These are phyloP conservation scores for Alnus glutinosa DNA, from an alignment of 306 rosid species.

Conservation along the genomic window DNA sequence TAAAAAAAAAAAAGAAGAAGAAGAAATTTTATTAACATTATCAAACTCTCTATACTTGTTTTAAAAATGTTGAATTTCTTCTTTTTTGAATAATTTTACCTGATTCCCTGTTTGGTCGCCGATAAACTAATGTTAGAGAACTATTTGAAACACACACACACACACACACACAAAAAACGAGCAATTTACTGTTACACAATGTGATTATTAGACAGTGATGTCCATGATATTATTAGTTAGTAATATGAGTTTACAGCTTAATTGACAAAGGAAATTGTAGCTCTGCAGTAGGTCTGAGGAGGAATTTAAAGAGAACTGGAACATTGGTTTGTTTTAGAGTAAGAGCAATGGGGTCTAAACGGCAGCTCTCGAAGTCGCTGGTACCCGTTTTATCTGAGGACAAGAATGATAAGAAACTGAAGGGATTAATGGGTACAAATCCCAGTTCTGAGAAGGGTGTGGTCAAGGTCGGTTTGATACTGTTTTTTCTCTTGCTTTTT, in stretches of 20 bases:
- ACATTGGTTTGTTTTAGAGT: conserved; percentile 37
- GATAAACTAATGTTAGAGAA: background rate
- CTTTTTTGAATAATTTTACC: background rate
- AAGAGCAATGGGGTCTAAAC: conserved; percentile 48
- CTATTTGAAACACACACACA: background rate
- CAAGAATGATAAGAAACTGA: conserved; percentile 38
- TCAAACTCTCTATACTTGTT: background rate
- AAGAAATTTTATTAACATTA: background rate
- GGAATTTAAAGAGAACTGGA: conserved; percentile 40
- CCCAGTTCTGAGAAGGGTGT: conserved; percentile 33
- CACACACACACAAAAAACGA: background rate
- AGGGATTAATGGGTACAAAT: conserved; percentile 37
- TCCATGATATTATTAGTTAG: background rate
- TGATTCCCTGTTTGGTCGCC: conserved; percentile 7
- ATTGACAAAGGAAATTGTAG: conserved; percentile 36
- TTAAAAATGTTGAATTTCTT: background rate
- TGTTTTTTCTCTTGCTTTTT: conserved; percentile 5
- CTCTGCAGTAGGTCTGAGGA: conserved; percentile 52
- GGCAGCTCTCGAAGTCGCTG: conserved; percentile 45
- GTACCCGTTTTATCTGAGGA: conserved; percentile 30
- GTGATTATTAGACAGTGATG: background rate
- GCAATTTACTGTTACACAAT: background rate
- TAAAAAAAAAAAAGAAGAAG: too few species aligned
- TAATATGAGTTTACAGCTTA: background rate
- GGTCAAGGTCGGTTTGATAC: conserved; percentile 44